Percentiles rank a stretch among this genome's conserved stretches.
Evolutionary conservation across 148 eudicot genomes (phyloP).

Genomic region (Amaranthus palmeri): DNA sequence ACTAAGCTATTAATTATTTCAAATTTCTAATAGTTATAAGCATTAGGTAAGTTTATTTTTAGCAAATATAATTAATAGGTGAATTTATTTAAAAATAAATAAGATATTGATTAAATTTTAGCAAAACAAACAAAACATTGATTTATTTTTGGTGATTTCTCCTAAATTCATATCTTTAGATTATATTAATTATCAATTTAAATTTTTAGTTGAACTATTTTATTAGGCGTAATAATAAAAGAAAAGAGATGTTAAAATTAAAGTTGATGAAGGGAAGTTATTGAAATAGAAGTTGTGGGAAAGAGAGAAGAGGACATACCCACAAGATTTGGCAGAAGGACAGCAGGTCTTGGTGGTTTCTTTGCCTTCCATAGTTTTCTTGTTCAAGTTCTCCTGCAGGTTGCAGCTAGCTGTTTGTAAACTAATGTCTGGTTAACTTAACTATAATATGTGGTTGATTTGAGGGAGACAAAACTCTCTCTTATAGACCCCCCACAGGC

Average conservation of each 20-base stretch:
- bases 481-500: conserved; percentile 2
- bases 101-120: too few relatives aligned
- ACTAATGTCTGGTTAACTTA: background rate
- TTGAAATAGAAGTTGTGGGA: background rate
- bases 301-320: conserved; percentile 15
- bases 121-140: too few relatives aligned
- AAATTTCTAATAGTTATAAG: too few relatives aligned
- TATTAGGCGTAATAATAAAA: too few relatives aligned
- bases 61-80: too few relatives aligned
- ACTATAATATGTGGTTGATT: background rate
- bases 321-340: conserved; percentile 27
- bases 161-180: too few relatives aligned
- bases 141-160: too few relatives aligned
- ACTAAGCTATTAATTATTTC: too few relatives aligned
- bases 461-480: background rate
- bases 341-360: conserved; percentile 28
- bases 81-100: too few relatives aligned
- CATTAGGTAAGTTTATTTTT: too few relatives aligned
- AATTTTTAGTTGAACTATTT: background rate
- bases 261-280: background rate
- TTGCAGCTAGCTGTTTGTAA: background rate
- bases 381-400: background rate
- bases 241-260: background rate
- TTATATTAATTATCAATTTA: background rate
- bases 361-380: conserved; percentile 24